phyloP scores from a whole-genome alignment of 139 green algal species.

The Tetratostichococcus sp. region DNA sequence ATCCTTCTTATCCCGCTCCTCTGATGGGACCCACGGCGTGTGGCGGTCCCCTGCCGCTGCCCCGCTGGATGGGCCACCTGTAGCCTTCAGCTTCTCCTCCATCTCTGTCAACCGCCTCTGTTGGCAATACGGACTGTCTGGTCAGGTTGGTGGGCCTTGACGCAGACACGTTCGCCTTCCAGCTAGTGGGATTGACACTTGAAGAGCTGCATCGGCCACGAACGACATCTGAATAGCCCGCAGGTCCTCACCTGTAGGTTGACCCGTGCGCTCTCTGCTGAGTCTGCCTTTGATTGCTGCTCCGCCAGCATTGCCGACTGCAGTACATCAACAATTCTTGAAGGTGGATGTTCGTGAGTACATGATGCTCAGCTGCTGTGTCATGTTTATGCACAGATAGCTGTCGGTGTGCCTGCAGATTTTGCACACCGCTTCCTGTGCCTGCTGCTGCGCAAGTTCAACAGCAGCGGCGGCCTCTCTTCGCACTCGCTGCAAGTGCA shows the following conservation, averaged over 20 bases:
- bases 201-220: no score
- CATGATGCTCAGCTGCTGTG: no score
- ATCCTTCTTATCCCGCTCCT: conserved; percentile 18
- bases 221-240: no score
- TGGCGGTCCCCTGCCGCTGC: conserved; percentile 23
- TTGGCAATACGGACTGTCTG: not conserved
- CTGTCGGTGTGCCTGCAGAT: no score
- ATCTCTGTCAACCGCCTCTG: not conserved
- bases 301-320: not conserved
- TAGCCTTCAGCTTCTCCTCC: not conserved
- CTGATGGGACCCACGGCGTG: conserved; percentile 23
- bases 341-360: no score
- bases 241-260: not conserved
- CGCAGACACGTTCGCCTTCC: no score
- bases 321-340: no score
- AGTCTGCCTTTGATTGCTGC: not conserved
- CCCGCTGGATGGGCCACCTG: no score
- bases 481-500: not conserved
- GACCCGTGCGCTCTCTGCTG: not conserved
- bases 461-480: not conserved
- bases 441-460: not conserved
- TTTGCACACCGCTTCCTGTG: not conserved
- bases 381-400: no score
- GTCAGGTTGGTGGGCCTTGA: no score
- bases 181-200: no score